Base-by-base conservation (phyloP, 768 basidiomycete species). In the Trametes villosa region DNA sequence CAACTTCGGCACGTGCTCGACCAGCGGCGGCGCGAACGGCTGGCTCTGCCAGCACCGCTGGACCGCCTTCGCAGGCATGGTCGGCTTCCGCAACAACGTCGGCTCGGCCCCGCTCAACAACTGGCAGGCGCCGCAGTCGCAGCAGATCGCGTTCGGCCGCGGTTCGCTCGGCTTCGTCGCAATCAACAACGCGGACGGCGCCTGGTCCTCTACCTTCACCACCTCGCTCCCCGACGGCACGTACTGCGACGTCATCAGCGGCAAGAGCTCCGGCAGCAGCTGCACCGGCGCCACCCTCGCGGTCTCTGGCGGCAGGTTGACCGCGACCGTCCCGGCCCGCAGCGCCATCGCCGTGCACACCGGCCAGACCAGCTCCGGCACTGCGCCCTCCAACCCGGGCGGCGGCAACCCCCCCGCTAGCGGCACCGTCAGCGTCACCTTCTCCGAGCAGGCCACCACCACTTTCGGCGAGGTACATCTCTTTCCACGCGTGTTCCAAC, bases 41-140 rank as follows among this genome's bases (percentile, higher is more conserved):
- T 88, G 86, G 85, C 72, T 84, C 34, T 88, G 86, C 68, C 86
- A 89, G 65, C 87, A 89, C 64, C 83, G 87, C 5, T 86, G 79
- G 75, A 66, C 77, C 4, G 79, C 86, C 6, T 74, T 88, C 41
- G 72, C 77, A 3, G 86, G 86, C 5, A 86, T 88, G 85, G 73
- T 74, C 40, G 85, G 83, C 2, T 87, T 88, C 76, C 77, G 81
- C 33, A 86, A 87, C 64, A 76, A 77, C 31, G 86, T 86, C 9
- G 85, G 85, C 4, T 67, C 74, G 2, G 76, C 82, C 2, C 68
- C 77, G 1, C 63, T 89, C 5, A 80, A 72, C 1, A 77, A 86
- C 65, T 89, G 86, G 85, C 77, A 83, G 6, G 80, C 86, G 2
- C 83, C 85, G 0, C 77, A 78, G 47, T 74, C 79, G 3, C 75